Percentiles rank a stretch among this genome's conserved stretches.
Conservation (phyloP, 192 early-diverging fungal species). For the Gryganskiella cystojenkinii region DNA sequence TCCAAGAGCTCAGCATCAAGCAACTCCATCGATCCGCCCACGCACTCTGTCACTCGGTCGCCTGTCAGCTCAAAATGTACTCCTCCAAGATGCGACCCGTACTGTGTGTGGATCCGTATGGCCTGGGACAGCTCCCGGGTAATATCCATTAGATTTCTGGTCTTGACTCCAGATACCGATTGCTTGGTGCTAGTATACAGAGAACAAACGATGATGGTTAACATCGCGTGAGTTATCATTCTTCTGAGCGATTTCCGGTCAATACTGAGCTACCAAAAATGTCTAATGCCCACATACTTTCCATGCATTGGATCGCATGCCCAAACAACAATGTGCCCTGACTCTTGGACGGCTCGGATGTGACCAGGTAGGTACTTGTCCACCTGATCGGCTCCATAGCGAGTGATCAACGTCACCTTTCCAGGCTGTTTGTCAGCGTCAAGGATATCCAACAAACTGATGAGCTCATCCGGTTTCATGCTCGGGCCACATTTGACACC, state of each 20-base stretch:
- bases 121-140: constrained; percentile 83
- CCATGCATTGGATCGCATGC: constrained; percentile 98
- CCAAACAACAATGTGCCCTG: constrained; percentile 92
- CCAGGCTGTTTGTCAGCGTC: constrained; percentile 87
- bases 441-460: constrained; percentile 81
- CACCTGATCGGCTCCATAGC: constrained; percentile 90
- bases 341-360: constrained; percentile 84
- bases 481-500: constrained; percentile 95
- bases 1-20: constrained; percentile 78
- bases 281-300: constrained; percentile 78
- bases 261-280: background rate
- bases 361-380: constrained; percentile 83
- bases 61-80: constrained; percentile 97
- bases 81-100: constrained; percentile 79
- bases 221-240: background rate
- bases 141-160: constrained; percentile 89
- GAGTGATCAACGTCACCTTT: constrained; percentile 93
- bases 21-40: constrained; percentile 95
- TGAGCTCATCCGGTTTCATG: constrained; percentile 87
- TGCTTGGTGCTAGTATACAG: constrained; percentile 70
- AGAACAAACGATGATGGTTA: background rate
- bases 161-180: constrained; percentile 84
- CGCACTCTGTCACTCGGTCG: constrained; percentile 92
- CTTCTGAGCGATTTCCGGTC: background rate
- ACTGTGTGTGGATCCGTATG: constrained; percentile 81